Percentiles rank a stretch among this genome's conserved stretches.
Evolutionary conservation across 257 asterid genomes (phyloP).

Genomic region (Handroanthus guayacan): DNA sequence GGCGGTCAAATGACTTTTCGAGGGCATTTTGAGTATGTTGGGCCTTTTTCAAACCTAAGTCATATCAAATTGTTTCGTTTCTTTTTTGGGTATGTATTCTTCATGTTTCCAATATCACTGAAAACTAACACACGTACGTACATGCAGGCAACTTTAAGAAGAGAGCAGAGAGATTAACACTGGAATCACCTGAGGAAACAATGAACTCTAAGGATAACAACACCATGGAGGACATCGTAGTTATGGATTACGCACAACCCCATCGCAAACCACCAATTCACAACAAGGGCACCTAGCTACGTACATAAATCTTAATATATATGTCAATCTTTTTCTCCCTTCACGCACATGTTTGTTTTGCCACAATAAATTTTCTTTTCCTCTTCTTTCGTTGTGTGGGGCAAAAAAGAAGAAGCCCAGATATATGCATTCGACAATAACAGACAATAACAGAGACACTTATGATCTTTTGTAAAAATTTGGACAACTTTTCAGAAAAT

Average conservation of each 20-base stretch:
- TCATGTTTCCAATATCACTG: too few species aligned
- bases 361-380: neutral
- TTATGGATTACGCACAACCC: slow-evolving; percentile 85
- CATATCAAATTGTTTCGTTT: too few species aligned
- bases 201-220: slow-evolving; percentile 42
- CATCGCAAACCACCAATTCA: slow-evolving; percentile 92
- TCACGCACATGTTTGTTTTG: slow-evolving; percentile 13
- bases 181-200: slow-evolving; percentile 54
- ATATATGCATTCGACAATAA: neutral
- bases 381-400: neutral
- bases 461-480: slow-evolving; percentile 11
- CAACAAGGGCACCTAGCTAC: slow-evolving; percentile 58
- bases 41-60: too few species aligned
- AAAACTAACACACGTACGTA: neutral
- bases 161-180: slow-evolving; percentile 45
- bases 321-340: slow-evolving; percentile 7
- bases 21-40: too few species aligned
- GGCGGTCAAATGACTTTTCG: too few species aligned
- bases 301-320: neutral
- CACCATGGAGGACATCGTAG: slow-evolving; percentile 52
- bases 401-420: neutral
- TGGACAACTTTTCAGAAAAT: slow-evolving; percentile 26
- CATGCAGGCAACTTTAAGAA: slow-evolving; percentile 32
- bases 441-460: slow-evolving; percentile 17
- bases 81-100: too few species aligned